These are phyloP conservation scores for Chlamydomonas reinhardtii DNA, from an alignment of 163 green algal species.

Conservation along the genomic window DNA sequence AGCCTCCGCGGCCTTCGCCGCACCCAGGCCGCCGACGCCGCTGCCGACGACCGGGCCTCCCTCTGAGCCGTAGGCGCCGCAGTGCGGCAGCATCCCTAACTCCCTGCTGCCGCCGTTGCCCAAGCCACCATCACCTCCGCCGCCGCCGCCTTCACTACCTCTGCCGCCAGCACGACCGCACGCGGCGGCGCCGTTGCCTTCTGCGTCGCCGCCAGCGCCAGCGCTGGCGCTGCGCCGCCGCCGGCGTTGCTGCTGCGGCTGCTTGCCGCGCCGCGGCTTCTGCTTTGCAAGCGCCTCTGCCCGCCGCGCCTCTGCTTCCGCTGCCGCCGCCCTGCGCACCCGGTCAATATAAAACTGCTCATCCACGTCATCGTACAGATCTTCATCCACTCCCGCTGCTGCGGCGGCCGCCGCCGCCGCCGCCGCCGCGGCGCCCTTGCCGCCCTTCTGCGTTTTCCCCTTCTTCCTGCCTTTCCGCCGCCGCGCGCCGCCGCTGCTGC, in stretches of 20 bases:
- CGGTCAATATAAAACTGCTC: constrained; percentile 72
- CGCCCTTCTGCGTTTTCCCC: neutral
- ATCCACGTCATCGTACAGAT: constrained; percentile 81
- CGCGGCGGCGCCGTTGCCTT: neutral
- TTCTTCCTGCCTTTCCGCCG: too few species aligned
- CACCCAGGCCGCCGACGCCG: neutral
- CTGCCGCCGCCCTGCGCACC: constrained; percentile 9
- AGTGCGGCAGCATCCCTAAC: neutral
- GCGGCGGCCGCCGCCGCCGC: neutral
- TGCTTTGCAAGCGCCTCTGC: neutral
- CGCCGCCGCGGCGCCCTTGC: neutral
- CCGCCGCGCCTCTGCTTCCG: neutral
- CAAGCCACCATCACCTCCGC: neutral
- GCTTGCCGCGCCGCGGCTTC: neutral
- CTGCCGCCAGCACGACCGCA: too few species aligned
- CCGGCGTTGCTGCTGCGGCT: neutral
- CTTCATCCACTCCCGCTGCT: constrained; percentile 10
- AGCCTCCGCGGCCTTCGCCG: neutral
- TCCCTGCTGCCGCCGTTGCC: too few species aligned
- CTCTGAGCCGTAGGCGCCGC: neutral
- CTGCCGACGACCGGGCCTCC: neutral
- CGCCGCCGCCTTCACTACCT: neutral
- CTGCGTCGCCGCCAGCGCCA: neutral
- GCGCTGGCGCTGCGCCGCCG: neutral
- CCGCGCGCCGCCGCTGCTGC: too few species aligned